Base-by-base conservation (phyloP, 75 land plant species). In the Picea glauca region DNA sequence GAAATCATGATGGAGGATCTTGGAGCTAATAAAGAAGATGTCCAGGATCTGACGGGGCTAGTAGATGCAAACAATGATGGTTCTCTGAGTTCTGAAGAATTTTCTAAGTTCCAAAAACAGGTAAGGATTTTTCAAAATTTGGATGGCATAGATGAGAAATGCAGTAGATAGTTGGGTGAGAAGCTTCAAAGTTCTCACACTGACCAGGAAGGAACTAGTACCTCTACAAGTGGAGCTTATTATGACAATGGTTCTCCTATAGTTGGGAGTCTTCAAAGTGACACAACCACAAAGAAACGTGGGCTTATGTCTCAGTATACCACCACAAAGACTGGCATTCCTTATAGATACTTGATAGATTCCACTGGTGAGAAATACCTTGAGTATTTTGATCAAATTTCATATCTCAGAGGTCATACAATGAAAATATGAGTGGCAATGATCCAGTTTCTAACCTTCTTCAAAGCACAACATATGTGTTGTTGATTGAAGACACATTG, bases 21-120 rank as follows among this genome's bases (percentile, higher is more conserved):
- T 46, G 99, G 98, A 83, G 99, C 90, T 40, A 91, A 88, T 60
- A 81, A 85, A 18, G 85, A 89, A 14, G 96, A 96, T 82, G 93
- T 94, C 0, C 77, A 81, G 35, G 94, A 96, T 58, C 84, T 96
- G 75, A 90, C 93, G 96, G 87, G 85, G 77, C 89, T 93, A 54
- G 89, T 96, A 56, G 99, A 96, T 84, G 76, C 91, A 58, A 93
- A 96, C 77, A 90, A 86, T 79, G 96, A 96, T 85, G 99, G 99
- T 17, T 90, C 94, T 79, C 91, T 96, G 26, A 90, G 91, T 79
- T 85, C 91, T 35, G 91, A 96, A 76, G 98, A 96, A 72, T 96
- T 96, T 68, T 81, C 86, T 54, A 75, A 80, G 38, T 93, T 96
- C 81, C 89, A 89, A 64, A 89, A 78, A 78, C 96, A 91, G 94